Conservation (phyloP, 192 early-diverging fungal species). For the Backusella parvicylindrica region DNA sequence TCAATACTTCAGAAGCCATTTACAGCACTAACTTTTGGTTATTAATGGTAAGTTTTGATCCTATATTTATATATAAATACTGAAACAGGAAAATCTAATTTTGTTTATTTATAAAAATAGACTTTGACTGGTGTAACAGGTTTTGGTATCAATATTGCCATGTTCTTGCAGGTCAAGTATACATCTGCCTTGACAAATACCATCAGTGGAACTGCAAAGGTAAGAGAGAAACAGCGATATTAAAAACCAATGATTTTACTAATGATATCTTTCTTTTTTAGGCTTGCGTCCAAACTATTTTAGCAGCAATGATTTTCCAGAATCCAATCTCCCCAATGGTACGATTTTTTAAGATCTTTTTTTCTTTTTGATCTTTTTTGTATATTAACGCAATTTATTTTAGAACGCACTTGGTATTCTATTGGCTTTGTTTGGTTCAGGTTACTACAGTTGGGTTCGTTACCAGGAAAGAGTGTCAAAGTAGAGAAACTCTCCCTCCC, state of each 20-base stretch:
- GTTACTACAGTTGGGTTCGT: slow-evolving; percentile 56
- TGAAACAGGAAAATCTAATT: neutral
- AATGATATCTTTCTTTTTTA: neutral
- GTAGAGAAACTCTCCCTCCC: too few relatives aligned
- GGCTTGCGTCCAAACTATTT: slow-evolving; percentile 60
- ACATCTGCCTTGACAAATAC: slow-evolving; percentile 66
- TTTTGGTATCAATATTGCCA: slow-evolving; percentile 66
- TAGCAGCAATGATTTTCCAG: slow-evolving; percentile 58
- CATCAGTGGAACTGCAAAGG: slow-evolving; percentile 66
- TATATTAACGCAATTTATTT: slow-evolving; percentile 9
- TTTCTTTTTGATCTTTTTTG: neutral
- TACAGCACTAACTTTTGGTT: slow-evolving; percentile 51
- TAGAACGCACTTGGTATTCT: slow-evolving; percentile 58
- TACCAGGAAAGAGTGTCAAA: slow-evolving; percentile 52
- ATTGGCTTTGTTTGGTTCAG: slow-evolving; percentile 53
- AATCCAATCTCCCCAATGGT: slow-evolving; percentile 61
- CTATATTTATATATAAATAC: neutral
- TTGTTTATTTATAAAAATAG: neutral
- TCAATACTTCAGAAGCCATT: slow-evolving; percentile 41
- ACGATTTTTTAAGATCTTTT: slow-evolving; percentile 12
- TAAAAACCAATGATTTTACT: neutral
- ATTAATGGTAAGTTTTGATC: slow-evolving; percentile 43
- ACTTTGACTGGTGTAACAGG: slow-evolving; percentile 57
- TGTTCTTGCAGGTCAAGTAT: slow-evolving; percentile 69
- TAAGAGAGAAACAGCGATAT: neutral